Evolutionary conservation across 2,329 filamentous ascomycete species (phyloP), one percentile per base, ranked within the genome.

Genomic region (Ampelomyces quisqualis): DNA sequence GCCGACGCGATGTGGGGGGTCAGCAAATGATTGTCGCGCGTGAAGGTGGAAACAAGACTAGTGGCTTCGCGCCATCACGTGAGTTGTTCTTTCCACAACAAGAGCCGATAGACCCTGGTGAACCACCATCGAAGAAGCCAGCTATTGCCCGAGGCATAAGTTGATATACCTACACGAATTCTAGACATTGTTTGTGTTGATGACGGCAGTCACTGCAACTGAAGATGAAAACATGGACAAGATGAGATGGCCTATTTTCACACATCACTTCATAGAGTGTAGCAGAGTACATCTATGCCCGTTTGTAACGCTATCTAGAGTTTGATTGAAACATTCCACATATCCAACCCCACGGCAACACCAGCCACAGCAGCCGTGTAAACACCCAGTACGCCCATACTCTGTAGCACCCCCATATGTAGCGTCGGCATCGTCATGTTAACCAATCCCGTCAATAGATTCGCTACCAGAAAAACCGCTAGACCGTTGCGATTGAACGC

Each of bases 401-500:
- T 81, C 40, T 73, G 67, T 3, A 77, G 57, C 7, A 80, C 78
- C 4, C 75, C 76, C 49, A 86, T 81, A 62, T 91, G 79, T 51
- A 97, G 70, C 2, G 93, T 98, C 26, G 85, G 84, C 39, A 97
- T 69, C 3, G 84, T 87, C 76, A 98, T 75, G 65, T 98, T 98
- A 38, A 97, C 85, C 11, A 89, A 63, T 0, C 93, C 93, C 1
- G 93, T 98, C 48, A 95, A 69, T 32, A 98, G 69, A 62, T 98
- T 98, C 2, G 93, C 90, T 24, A 90, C 61, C 43, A 98, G 69
- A 63, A 98, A 98, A 1, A 97, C 70, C 1, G 81, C 82, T 32
- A 98, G 73, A 0, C 93, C 90, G 57, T 96, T 96, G 38, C 86
- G 79, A 64, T 98, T 98, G 64, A 86, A 94, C 0, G 89, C 87